These are phyloP conservation scores for Rossbeevera mucosa DNA, from an alignment of 768 basidiomycete genomes.

Conservation along the genomic window DNA sequence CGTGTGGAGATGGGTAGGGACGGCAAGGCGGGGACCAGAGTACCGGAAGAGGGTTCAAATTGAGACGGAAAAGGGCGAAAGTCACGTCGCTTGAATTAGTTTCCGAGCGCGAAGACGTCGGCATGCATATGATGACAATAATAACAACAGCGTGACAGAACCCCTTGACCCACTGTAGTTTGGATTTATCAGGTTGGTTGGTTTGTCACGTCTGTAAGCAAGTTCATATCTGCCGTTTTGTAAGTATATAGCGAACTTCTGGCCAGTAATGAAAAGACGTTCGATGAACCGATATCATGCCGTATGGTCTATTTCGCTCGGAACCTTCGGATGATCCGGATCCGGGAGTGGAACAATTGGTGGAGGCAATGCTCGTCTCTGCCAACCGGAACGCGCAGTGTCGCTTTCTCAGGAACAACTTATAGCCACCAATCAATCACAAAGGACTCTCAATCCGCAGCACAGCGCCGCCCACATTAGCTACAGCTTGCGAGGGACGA, in stretches of 20 bases:
- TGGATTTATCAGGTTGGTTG: constrained; percentile 4
- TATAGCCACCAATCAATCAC: constrained; percentile 28
- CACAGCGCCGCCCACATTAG: constrained; percentile 14
- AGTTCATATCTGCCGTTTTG: constrained; percentile 13
- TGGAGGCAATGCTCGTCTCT: constrained; percentile 26
- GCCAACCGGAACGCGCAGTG: constrained; percentile 17
- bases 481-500: constrained; percentile 13
- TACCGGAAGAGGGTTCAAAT: constrained; percentile 32
- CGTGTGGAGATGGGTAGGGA: constrained; percentile 92
- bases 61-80: constrained; percentile 26
- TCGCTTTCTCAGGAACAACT: constrained; percentile 25
- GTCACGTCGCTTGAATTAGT: constrained; percentile 20
- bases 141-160: constrained; percentile 6
- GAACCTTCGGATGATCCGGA: constrained; percentile 32
- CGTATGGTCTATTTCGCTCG: constrained; percentile 21
- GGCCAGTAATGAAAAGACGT: constrained; percentile 21
- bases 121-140: constrained; percentile 5
- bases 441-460: constrained; percentile 17
- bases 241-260: constrained; percentile 21
- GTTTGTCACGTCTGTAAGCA: constrained; percentile 16
- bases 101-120: constrained; percentile 9
- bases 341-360: constrained; percentile 28
- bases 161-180: constrained; percentile 23
- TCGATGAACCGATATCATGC: constrained; percentile 20
- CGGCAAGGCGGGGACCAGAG: constrained; percentile 31